Conservation (phyloP, 352 stramenopile species). For the Lagenidium sp. region DNA sequence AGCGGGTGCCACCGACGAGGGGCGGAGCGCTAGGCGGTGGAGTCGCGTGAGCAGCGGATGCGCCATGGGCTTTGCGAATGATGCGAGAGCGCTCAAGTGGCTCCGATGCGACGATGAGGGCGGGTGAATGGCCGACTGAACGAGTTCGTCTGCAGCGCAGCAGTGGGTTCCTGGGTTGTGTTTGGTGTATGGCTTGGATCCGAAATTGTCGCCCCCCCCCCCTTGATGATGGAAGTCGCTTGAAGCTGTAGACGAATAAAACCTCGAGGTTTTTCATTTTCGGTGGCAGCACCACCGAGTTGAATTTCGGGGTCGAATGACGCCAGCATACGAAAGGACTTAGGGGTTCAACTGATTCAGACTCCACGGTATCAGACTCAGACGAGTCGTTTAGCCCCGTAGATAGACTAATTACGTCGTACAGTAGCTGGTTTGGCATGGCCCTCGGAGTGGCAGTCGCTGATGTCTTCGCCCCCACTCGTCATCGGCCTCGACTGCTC, state of each 20-base stretch:
- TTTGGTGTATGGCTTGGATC: no score
- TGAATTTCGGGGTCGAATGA: conserved; percentile 17
- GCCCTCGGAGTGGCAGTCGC: background rate
- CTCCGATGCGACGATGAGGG: background rate
- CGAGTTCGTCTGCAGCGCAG: no score
- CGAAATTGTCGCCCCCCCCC: no score
- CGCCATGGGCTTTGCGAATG: background rate
- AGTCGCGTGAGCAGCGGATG: background rate
- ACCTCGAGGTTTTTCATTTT: conserved; percentile 14
- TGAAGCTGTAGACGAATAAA: conserved; percentile 13
- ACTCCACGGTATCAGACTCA: conserved; percentile 12
- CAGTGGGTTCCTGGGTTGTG: no score
- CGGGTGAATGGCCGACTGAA: background rate
- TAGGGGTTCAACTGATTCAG: conserved; percentile 4
- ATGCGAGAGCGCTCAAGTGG: background rate
- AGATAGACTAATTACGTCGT: conserved; percentile 2
- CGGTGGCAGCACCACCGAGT: no score
- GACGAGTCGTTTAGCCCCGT: conserved; percentile 15
- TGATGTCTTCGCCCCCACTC: no score
- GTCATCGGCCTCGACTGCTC: conserved; percentile 75
- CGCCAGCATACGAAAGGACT: background rate
- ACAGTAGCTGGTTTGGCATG: background rate
- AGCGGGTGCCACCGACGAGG: conserved; percentile 1
- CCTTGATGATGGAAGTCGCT: no score
- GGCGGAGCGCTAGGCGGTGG: conserved; percentile 10